Base-by-base conservation (phyloP, 2,329 filamentous ascomycete species). In the Monosporascus sp. region DNA sequence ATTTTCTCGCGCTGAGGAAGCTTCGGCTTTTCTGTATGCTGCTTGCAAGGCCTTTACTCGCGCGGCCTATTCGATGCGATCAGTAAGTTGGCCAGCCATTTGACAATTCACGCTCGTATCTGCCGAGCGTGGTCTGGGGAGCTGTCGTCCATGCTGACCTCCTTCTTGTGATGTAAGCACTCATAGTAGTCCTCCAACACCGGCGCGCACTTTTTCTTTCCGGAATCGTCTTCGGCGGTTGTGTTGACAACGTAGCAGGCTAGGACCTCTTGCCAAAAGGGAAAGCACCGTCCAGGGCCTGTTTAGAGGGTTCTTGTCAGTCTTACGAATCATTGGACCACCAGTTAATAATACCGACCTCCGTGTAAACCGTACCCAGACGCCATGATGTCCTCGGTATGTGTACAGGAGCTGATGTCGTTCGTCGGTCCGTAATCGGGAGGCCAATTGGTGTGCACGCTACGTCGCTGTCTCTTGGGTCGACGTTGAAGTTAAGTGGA, bases 221-320 rank as follows among this genome's bases (percentile, higher is more conserved):
- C 90, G 17, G 84, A 83, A 62, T 84, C 79, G 67, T 92, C 88
- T 52, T 93, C 88, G 60, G 87, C 78, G 60, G 81, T 82, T 52
- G 90, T 90, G 78, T 97, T 97, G 69, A 96, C 86, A 56, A 97
- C 91, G 73, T 99, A 99, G 84, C 94, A 99, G 66, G 91, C 91
- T 70, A 99, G 88, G 61, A 97, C 85, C 76, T 99, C 94, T 77
- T 99, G 94, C 94, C 94, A 99, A 84, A 97, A 99, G 70, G 92
- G 90, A 79, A 96, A 97, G 85, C 94, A 99, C 74, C 93, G 89
- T 63, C 77, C 77, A 57, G 82, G 79, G 65, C 82, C 82, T 85
- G 63, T 54, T 47, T 51, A 41, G 46, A 49, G 53, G 50, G 53
- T 62, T 58, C 56, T 51, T 47, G 54, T 62, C 52, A 60, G 57